These are phyloP conservation scores for Globisporangium uncinulatum DNA, from an alignment of 352 stramenopile genomes.

Conservation along the genomic window DNA sequence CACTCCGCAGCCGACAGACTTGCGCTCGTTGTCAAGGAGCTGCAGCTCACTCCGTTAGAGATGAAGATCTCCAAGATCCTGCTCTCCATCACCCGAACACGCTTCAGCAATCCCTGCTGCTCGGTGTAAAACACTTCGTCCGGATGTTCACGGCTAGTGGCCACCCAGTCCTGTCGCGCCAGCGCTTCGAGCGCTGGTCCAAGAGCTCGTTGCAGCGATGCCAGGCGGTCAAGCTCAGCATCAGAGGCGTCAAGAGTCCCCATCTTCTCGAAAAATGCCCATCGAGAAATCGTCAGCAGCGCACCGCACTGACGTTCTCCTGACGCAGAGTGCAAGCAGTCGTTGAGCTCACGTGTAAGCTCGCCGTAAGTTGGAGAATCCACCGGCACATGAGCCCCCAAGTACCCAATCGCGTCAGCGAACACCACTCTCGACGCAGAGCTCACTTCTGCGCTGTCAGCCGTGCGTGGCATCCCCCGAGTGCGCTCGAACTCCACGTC, in stretches of 20 bases:
- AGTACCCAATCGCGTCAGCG: conserved; percentile 50
- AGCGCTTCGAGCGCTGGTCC: conserved; percentile 24
- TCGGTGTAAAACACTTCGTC: conserved; percentile 40
- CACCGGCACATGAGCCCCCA: conserved; percentile 26
- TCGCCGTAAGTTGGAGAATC: conserved; percentile 10
- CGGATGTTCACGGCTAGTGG: background rate
- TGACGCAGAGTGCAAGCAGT: conserved; percentile 28
- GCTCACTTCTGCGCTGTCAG: conserved; percentile 11
- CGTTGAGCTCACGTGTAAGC: conserved; percentile 18
- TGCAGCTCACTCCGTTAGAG: conserved; percentile 18
- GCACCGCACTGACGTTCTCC: conserved; percentile 59
- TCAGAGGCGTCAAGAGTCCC: conserved; percentile 1
- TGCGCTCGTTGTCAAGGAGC: background rate
- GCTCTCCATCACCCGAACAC: conserved; percentile 47
- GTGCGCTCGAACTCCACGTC: conserved; percentile 17
- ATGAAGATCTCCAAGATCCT: conserved; percentile 46
- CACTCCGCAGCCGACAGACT: conserved; percentile 27
- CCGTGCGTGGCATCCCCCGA: background rate
- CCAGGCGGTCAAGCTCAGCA: background rate
- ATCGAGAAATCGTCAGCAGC: conserved; percentile 45
- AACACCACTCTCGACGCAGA: conserved; percentile 39
- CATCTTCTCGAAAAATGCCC: conserved; percentile 38
- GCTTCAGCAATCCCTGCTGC: conserved; percentile 38
- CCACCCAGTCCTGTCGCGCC: conserved; percentile 42
- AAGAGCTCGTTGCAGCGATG: conserved; percentile 20